Evolutionary conservation across 306 rosid species (phyloP).

Genomic region (Mimosa bimucronata): DNA sequence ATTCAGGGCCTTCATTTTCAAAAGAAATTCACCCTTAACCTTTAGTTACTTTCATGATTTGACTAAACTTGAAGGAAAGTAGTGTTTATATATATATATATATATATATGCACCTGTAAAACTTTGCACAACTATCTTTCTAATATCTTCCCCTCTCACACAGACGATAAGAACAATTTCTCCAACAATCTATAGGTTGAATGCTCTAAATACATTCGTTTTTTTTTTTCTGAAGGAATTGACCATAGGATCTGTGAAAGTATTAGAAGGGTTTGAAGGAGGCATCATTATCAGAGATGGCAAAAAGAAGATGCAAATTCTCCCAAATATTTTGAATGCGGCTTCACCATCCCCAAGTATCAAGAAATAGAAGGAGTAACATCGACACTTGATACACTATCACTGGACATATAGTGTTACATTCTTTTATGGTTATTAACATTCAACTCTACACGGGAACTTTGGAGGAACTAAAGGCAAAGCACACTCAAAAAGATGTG

Average conservation of each 20-base stretch:
- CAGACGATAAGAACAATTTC: too few species aligned
- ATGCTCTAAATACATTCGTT: too few species aligned
- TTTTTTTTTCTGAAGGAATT: too few species aligned
- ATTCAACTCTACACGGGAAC: not conserved
- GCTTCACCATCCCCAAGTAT: not conserved
- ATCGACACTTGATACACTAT: not conserved
- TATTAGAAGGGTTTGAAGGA: not conserved
- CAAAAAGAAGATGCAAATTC: too few species aligned
- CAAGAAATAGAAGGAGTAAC: not conserved
- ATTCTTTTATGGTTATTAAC: not conserved
- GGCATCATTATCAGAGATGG: too few species aligned
- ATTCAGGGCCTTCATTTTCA: too few species aligned
- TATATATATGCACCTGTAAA: too few species aligned
- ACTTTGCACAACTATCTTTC: not conserved
- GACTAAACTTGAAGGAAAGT: too few species aligned
- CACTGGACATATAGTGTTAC: not conserved
- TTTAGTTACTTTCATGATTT: not conserved
- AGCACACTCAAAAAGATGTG: not conserved
- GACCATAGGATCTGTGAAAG: not conserved
- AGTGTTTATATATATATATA: too few species aligned
- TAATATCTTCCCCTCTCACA: not conserved
- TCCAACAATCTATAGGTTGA: not conserved
- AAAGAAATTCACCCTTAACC: not conserved
- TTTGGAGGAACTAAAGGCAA: not conserved
- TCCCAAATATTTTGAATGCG: too few species aligned